phyloP scores from a whole-genome alignment of 1,139 yeast species.

The Zygoascus meyerae region DNA sequence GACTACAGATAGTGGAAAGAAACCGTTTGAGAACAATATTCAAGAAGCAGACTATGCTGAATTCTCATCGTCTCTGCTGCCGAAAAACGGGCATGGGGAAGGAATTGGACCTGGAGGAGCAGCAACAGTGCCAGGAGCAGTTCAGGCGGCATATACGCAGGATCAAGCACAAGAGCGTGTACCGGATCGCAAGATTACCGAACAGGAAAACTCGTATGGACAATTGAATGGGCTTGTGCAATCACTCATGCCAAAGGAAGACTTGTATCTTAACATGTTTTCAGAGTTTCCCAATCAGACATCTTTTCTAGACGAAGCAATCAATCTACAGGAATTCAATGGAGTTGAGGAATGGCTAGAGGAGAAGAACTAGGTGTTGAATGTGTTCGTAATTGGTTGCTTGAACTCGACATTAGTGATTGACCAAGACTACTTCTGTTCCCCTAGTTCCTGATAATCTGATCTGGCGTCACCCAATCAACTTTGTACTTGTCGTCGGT shows the following conservation, averaged over 20 bases:
- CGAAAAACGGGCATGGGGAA: background rate
- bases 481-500: no score
- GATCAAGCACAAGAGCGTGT: background rate
- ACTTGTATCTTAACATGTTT: slow-evolving; percentile 32
- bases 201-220: background rate
- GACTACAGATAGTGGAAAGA: slow-evolving; percentile 2
- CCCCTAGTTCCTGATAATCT: no score
- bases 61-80: background rate
- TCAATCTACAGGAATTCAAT: slow-evolving; percentile 27
- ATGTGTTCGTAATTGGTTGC: no score
- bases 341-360: slow-evolving; percentile 26
- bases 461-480: no score
- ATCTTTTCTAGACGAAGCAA: slow-evolving; percentile 32
- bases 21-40: background rate
- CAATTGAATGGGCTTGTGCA: background rate
- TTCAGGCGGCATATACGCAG: background rate
- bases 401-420: no score
- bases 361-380: slow-evolving; percentile 20
- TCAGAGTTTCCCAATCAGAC: slow-evolving; percentile 35
- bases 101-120: background rate
- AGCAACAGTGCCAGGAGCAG: background rate
- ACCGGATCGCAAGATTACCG: no score
- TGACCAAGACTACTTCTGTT: no score
- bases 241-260: slow-evolving; percentile 20
- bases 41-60: slow-evolving; percentile 9